Evolutionary conservation across 2,329 filamentous ascomycete species (phyloP), one percentile per base, ranked within the genome.

Genomic region (Calonectria naviculata): DNA sequence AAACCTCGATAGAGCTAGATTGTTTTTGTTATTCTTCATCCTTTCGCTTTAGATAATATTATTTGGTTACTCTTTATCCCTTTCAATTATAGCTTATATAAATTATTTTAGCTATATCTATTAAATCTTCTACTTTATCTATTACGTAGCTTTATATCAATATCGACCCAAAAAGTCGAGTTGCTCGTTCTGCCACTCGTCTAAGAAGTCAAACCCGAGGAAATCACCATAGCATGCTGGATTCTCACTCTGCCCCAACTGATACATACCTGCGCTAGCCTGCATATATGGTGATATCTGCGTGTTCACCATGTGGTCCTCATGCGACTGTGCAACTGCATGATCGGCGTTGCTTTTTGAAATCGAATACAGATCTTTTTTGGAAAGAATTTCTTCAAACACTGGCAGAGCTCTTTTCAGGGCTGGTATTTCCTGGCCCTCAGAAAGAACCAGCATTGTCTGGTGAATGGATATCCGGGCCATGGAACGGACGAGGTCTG

Each of bases 401-500:
- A 44, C 41, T 21, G 41, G 41, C n/a, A 44, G 19, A 24, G 41
- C 41, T 10, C n/a, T 44, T 21, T 44, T 44, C 41, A 44, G 41
- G 15, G 41, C 56, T 12, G 64, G 68, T 29, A 67, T 41, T 7
- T 67, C 63, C 9, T 34, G 21, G 5, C 49, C 4, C 26, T 71
- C 52, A 2, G 26, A 46, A 24, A 71, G 47, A 13, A 58, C 24
- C 2, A 71, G 46, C 63, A 71, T 67, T 7, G 38, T 54, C 29
- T 64, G 56, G 6, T 34, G 61, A 31, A 71, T 70, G 31, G 56
- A 62, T 31, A 67, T 36, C 15, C 38, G 46, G 9, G 68, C 38
- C 56, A 70, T 70, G 24, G 64, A 70, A 10, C 42, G 42, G 42
- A 34, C 31, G 21, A 67, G 29, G 2, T 70, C 67, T 67, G 63